These are phyloP conservation scores for Penicilliopsis zonata DNA, from an alignment of 495 filamentous ascomycete genomes.

Conservation along the genomic window DNA sequence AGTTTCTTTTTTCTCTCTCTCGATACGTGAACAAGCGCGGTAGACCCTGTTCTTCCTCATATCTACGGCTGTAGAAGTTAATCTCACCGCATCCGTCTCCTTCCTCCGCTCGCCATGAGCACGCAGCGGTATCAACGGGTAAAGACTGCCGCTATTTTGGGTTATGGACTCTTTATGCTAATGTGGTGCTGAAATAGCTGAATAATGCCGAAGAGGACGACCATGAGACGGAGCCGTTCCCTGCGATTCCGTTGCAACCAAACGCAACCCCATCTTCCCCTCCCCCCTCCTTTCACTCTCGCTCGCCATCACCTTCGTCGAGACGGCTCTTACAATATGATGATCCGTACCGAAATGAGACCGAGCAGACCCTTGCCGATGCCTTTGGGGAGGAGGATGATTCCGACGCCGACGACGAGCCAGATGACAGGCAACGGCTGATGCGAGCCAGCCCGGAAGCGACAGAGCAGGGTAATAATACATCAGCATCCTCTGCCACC, in stretches of 20 bases:
- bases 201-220: slow-evolving; percentile 41
- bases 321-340: slow-evolving; percentile 40
- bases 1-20: slow-evolving; percentile 7
- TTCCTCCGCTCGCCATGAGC: slow-evolving; percentile 50
- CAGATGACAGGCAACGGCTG: slow-evolving; percentile 74
- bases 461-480: slow-evolving; percentile 14
- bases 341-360: slow-evolving; percentile 41
- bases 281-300: slow-evolving; percentile 87
- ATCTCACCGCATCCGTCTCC: neutral
- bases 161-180: slow-evolving; percentile 3
- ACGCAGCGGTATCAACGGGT: slow-evolving; percentile 82
- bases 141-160: slow-evolving; percentile 19
- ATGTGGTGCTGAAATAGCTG: slow-evolving; percentile 28
- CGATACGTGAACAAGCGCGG: no score
- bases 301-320: slow-evolving; percentile 58
- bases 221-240: slow-evolving; percentile 32
- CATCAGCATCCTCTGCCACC: slow-evolving; percentile 26
- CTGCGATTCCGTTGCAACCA: slow-evolving; percentile 22
- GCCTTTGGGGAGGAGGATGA: slow-evolving; percentile 70
- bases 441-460: slow-evolving; percentile 56
- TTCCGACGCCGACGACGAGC: slow-evolving; percentile 58
- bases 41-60: slow-evolving; percentile 12
- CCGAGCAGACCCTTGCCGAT: slow-evolving; percentile 72
- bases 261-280: slow-evolving; percentile 64
- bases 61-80: neutral